These are phyloP conservation scores for Blechomonas ayalai DNA, from an alignment of 208 protist species.

Conservation along the genomic window DNA sequence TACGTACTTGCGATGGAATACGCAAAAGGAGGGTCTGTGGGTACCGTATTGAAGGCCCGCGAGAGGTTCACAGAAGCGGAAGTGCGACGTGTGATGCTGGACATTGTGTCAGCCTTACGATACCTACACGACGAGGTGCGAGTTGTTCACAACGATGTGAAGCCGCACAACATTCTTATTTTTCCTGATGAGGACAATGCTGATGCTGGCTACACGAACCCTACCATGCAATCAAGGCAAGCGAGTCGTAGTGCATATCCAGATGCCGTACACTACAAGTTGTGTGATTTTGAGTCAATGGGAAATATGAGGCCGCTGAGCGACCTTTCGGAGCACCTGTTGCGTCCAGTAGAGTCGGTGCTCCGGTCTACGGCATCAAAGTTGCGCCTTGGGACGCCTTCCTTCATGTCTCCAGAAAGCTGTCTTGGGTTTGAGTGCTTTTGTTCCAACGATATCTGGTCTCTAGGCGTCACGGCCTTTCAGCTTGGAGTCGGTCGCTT, in stretches of 20 bases:
- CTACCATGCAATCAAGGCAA: too few relatives aligned
- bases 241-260: too few relatives aligned
- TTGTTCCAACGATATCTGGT: slow-evolving; percentile 75
- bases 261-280: slow-evolving; percentile 37
- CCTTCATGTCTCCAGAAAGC: slow-evolving; percentile 79
- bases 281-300: slow-evolving; percentile 43
- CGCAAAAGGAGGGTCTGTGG: slow-evolving; percentile 1
- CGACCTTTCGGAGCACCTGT: background rate
- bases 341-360: slow-evolving; percentile 2
- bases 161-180: slow-evolving; percentile 78
- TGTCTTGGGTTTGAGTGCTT: slow-evolving; percentile 44
- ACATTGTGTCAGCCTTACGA: slow-evolving; percentile 30
- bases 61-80: slow-evolving; percentile 13
- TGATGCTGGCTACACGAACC: too few relatives aligned
- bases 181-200: too few relatives aligned
- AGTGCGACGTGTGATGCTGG: slow-evolving; percentile 23
- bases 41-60: background rate
- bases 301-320: background rate
- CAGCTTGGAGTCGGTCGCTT: slow-evolving; percentile 56
- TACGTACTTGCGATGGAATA: background rate
- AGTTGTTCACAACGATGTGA: slow-evolving; percentile 76
- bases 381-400: slow-evolving; percentile 40
- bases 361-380: background rate
- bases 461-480: slow-evolving; percentile 66
- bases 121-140: slow-evolving; percentile 47